These are phyloP conservation scores for Coniochaeta sp. DNA, from an alignment of 2,329 filamentous ascomycete genomes.

Conservation along the genomic window DNA sequence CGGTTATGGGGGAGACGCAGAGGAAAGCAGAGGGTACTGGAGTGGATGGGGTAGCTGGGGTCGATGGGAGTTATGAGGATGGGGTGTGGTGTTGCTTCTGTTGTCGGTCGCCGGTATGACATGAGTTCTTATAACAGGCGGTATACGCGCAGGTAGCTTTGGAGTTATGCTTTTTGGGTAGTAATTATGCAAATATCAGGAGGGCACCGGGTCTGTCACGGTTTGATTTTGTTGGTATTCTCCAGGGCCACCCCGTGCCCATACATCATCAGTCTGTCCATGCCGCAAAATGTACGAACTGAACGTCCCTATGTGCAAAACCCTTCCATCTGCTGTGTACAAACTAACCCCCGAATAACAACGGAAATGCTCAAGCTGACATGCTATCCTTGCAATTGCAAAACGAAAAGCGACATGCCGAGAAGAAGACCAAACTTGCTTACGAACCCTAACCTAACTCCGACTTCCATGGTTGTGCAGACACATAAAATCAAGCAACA, in stretches of 20 bases:
- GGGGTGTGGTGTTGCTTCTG: too few relatives aligned
- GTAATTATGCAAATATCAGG: too few relatives aligned
- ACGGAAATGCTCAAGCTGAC: neutral
- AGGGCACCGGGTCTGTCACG: too few relatives aligned
- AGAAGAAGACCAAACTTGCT: constrained; percentile 1
- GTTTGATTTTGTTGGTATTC: too few relatives aligned
- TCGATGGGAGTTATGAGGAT: neutral
- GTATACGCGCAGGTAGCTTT: too few relatives aligned
- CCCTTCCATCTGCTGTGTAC: neutral
- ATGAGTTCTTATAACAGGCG: too few relatives aligned
- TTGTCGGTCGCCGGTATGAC: too few relatives aligned
- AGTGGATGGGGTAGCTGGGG: neutral
- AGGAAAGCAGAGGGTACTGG: neutral
- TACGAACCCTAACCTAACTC: neutral
- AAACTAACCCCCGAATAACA: neutral
- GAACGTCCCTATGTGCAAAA: neutral
- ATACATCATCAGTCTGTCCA: neutral
- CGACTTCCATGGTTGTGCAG: neutral
- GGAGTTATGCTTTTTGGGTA: too few relatives aligned
- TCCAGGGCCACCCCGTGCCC: constrained; percentile 1
- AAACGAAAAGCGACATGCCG: neutral
- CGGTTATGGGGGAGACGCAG: neutral
- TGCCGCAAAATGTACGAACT: neutral
- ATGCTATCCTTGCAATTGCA: neutral
- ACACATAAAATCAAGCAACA: constrained; percentile 51